Evolutionary conservation across 306 rosid genomes (phyloP), one percentile per base, ranked within the genome.

Genomic region (Quercus suber): DNA sequence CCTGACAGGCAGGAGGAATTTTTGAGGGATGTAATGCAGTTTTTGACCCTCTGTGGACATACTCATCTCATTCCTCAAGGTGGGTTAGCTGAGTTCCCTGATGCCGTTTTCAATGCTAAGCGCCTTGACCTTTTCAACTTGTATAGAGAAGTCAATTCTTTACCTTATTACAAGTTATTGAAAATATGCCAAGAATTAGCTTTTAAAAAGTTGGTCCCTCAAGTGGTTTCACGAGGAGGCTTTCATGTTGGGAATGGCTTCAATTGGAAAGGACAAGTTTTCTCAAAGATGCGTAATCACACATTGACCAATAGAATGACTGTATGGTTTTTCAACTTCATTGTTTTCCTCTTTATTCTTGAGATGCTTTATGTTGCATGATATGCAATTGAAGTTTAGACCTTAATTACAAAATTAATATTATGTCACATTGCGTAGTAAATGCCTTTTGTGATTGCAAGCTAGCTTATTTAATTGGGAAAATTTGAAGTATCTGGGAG

Each of bases 261-360:
- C 89, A 96, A 96, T 85, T 96, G 99, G 99, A 96, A 96, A 88
- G 98, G 99, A 70, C 98, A 96, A 84, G 91, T 96, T 76, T 96
- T 96, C 87, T 96, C 99, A 35, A 96, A 91, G 89, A 96, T 96
- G 98, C 97, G 93, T 96, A 93, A 96, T 83, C 93, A 90, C 88
- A 96, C 99, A 49, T 82, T 92, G 90, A 91, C 99, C 73, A 96
- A 96, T 84, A 90, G 98, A 86, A 96, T 96, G 99, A 91, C 96
- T 49, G 98, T 93, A 96, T 55, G 94, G 81, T 69, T 51, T 60
- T 33, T 78, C 27, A 18, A 7, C 71, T 65, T 65, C 55, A 57
- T 67, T 80, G 57, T 2, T 73, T 58, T 73, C 71, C 49, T 67
- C 43, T 37, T 37, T 37, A 43, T 43, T 43, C 51, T 43, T 43